These are phyloP conservation scores for Prunus padus DNA, from an alignment of 306 rosid genomes.

Conservation along the genomic window DNA sequence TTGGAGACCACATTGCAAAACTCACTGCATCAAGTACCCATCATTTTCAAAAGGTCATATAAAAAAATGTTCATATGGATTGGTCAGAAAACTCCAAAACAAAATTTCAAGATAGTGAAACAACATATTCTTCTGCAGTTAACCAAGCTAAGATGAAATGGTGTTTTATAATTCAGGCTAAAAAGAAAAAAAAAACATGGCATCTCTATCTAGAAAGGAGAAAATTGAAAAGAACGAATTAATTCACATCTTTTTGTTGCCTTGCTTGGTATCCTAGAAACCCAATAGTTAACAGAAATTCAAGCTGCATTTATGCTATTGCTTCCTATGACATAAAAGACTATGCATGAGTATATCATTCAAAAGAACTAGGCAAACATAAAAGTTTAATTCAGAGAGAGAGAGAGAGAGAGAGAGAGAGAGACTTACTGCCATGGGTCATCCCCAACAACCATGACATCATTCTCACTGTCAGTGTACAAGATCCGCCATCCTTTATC, in stretches of 20 bases:
- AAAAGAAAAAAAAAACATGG: no score
- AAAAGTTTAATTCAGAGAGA: slow-evolving; percentile 16
- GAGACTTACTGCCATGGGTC: slow-evolving; percentile 90
- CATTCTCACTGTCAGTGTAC: slow-evolving; percentile 89
- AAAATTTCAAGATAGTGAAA: neutral
- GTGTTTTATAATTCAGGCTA: neutral
- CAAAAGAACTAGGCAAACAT: neutral
- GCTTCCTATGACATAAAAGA: no score
- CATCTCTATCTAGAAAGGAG: no score
- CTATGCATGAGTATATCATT: neutral
- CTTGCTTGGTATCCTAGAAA: no score
- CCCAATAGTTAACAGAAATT: no score
- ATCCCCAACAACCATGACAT: slow-evolving; percentile 96
- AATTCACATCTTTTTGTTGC: no score
- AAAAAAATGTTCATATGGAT: neutral
- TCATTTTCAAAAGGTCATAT: neutral
- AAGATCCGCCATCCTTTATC: slow-evolving; percentile 83
- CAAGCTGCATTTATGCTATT: neutral
- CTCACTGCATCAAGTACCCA: slow-evolving; percentile 62
- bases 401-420: slow-evolving; percentile 5
- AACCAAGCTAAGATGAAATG: neutral
- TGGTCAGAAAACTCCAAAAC: neutral
- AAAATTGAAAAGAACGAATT: no score
- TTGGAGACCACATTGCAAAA: slow-evolving; percentile 78
- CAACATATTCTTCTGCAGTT: neutral